These are phyloP conservation scores for Beauveria bassiana DNA, from an alignment of 2,329 filamentous ascomycete species.

Conservation along the genomic window DNA sequence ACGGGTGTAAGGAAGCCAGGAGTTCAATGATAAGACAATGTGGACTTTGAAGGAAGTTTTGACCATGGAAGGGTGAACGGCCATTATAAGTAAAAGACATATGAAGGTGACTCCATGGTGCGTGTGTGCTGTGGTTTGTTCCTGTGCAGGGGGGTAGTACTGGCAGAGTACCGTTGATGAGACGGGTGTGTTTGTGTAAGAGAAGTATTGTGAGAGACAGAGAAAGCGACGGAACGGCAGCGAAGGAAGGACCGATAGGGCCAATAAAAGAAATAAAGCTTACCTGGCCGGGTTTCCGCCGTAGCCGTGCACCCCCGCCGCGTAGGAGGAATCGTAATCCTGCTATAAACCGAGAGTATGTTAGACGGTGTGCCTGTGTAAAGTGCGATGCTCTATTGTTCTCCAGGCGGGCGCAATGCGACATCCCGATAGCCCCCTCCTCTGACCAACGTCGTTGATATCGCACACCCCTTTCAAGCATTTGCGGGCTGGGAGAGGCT, in stretches of 20 bases:
- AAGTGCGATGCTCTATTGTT: constrained; percentile 2
- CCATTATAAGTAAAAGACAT: constrained; percentile 2
- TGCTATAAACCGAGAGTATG: constrained; percentile 26
- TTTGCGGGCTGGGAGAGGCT: not conserved
- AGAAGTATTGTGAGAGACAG: not conserved
- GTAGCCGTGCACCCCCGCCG: constrained; percentile 29
- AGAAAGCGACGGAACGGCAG: not conserved
- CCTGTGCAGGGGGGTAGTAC: not conserved
- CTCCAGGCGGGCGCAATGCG: not conserved
- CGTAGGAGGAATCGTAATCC: constrained; percentile 49
- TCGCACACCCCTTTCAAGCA: constrained; percentile 1
- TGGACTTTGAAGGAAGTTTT: not conserved
- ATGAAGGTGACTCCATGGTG: not conserved
- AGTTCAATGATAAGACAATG: not conserved
- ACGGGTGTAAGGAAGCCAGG: not conserved
- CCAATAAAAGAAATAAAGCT: constrained; percentile 24
- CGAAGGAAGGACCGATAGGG: constrained; percentile 7
- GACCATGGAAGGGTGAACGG: not conserved
- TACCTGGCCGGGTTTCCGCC: constrained; percentile 46
- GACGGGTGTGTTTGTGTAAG: constrained; percentile 2
- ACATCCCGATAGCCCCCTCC: constrained; percentile 5
- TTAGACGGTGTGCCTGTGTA: not conserved
- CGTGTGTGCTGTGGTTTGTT: not conserved
- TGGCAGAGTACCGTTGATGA: not conserved
- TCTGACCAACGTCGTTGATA: not conserved